Percentiles rank a stretch among this genome's conserved stretches.
phyloP scores from a whole-genome alignment of 768 basidiomycete species.

The Boletus coccyginus region DNA sequence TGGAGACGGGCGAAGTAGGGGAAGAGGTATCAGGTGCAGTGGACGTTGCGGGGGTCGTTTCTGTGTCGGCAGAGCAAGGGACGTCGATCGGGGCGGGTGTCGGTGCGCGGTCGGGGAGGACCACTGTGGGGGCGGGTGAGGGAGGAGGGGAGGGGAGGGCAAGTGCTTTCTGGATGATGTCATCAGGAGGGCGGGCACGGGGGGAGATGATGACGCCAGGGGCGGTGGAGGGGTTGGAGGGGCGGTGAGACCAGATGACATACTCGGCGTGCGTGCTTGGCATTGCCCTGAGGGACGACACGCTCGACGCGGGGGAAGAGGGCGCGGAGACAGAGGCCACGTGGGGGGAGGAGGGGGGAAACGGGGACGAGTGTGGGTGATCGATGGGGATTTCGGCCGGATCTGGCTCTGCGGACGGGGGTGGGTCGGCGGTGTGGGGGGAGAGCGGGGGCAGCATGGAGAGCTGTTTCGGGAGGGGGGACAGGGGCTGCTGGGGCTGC shows the following conservation, averaged over 20 bases:
- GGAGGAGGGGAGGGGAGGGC: constrained; percentile 50
- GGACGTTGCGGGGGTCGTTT: constrained; percentile 49
- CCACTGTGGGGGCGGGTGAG: constrained; percentile 32
- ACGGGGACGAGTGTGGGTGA: constrained; percentile 15
- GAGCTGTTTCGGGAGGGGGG: constrained; percentile 63
- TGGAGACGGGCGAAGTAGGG: constrained; percentile 56
- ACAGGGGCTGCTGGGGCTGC: constrained; percentile 46
- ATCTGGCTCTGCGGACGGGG: too few relatives aligned
- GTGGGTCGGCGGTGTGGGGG: background rate
- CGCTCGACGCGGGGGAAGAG: constrained; percentile 4
- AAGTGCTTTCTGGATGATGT: constrained; percentile 56
- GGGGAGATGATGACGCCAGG: constrained; percentile 74
- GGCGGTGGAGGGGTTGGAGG: constrained; percentile 58
- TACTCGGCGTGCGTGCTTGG: constrained; percentile 33
- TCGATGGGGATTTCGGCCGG: constrained; percentile 4
- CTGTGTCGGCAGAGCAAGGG: constrained; percentile 47
- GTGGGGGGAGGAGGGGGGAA: constrained; percentile 10
- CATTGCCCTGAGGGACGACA: background rate
- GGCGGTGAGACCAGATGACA: constrained; percentile 75
- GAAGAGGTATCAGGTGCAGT: constrained; percentile 47
- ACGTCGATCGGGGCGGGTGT: constrained; percentile 26
- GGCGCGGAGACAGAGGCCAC: background rate
- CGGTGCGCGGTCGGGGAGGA: constrained; percentile 2
- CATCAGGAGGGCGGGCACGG: constrained; percentile 55
- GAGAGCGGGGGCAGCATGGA: constrained; percentile 42